Evolutionary conservation across 306 rosid genomes (phyloP).

Genomic region (Echinosophora koreensis): DNA sequence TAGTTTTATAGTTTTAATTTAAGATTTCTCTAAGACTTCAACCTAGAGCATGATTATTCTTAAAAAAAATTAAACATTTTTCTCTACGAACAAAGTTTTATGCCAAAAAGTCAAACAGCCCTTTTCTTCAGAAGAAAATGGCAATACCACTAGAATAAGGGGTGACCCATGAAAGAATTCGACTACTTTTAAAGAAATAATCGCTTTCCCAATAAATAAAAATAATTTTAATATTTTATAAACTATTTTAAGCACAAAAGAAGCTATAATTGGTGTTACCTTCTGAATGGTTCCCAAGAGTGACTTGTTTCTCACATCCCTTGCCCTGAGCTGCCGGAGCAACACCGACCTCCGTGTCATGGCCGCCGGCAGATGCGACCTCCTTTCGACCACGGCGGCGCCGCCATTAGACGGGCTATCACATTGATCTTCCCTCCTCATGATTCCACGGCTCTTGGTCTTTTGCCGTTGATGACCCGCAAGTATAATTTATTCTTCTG

Average conservation of each 20-base stretch:
- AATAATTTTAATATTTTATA: too few species aligned
- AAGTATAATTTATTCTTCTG: conserved; percentile 37
- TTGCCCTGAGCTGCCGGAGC: conserved; percentile 65
- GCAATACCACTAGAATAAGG: too few species aligned
- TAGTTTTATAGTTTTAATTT: conserved; percentile 14
- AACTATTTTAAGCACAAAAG: too few species aligned
- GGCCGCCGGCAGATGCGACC: conserved; percentile 64
- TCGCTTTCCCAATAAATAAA: too few species aligned
- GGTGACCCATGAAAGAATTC: too few species aligned
- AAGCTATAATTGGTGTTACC: conserved; percentile 47
- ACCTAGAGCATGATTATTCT: too few species aligned
- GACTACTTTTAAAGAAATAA: too few species aligned
- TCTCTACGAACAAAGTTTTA: neutral
- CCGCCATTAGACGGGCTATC: conserved; percentile 54
- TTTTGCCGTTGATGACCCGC: conserved; percentile 45
- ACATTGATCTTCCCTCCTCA: conserved; percentile 40
- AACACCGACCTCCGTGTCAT: conserved; percentile 55
- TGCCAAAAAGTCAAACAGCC: too few species aligned
- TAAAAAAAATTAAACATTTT: neutral
- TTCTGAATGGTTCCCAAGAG: conserved; percentile 71
- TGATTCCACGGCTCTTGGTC: conserved; percentile 47
- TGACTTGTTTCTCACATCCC: conserved; percentile 68
- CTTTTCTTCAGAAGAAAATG: too few species aligned
- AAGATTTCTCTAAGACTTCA: neutral
- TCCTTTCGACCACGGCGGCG: conserved; percentile 57